These are phyloP conservation scores for Vitis riparia DNA, from an alignment of 164 flowering plant species.

Conservation along the genomic window DNA sequence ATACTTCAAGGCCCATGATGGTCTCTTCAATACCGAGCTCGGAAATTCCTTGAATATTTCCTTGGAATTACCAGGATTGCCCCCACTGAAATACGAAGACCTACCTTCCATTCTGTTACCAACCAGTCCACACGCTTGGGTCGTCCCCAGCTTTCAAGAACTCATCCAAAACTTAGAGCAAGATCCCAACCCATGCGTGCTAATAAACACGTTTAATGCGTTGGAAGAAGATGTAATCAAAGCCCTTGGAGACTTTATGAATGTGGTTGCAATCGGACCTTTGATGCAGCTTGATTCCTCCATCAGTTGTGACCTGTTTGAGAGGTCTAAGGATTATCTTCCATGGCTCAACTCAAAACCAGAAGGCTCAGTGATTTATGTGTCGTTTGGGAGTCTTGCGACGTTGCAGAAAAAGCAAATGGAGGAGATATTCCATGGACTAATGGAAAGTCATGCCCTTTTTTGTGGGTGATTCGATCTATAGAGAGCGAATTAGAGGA, in stretches of 20 bases:
- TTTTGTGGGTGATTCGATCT: constrained; percentile 34
- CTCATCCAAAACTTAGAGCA: constrained; percentile 2
- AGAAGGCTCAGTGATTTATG: constrained; percentile 13
- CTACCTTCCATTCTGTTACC: constrained; percentile 21
- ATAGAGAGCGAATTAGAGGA: background rate
- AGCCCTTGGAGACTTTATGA: background rate
- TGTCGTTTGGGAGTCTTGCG: constrained; percentile 16
- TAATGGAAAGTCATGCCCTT: constrained; percentile 12
- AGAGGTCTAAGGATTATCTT: constrained; percentile 5
- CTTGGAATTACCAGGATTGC: constrained; percentile 13
- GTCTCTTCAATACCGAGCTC: background rate
- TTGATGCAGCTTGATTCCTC: constrained; percentile 9
- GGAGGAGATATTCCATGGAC: constrained; percentile 23
- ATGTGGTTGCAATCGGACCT: constrained; percentile 18
- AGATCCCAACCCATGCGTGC: constrained; percentile 10
- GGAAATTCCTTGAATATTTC: background rate
- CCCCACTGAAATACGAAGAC: constrained; percentile 3
- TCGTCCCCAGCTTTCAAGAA: background rate
- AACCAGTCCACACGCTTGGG: background rate
- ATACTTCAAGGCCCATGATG: constrained; percentile 9
- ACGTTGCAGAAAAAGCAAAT: constrained; percentile 13
- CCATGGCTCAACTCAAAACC: constrained; percentile 22
- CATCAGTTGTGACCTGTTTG: constrained; percentile 6
- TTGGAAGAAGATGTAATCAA: constrained; percentile 13
- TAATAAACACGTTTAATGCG: constrained; percentile 23